Conservation (phyloP, 78 protist species). For the Polysphondylium violaceum region DNA sequence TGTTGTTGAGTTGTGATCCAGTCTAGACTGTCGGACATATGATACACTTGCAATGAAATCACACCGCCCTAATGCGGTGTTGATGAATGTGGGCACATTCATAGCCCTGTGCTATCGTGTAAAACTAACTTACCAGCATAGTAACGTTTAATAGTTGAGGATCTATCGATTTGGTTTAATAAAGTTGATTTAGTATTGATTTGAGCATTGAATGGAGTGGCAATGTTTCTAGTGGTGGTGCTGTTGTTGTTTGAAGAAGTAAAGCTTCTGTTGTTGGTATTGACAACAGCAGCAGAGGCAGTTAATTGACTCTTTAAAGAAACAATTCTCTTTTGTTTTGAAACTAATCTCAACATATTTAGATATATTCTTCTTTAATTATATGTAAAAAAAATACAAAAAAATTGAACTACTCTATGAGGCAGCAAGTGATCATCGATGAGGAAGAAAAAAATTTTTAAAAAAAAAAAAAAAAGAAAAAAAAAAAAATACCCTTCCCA, state of each 20-base stretch:
- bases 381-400: not conserved
- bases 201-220: not conserved
- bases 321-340: not conserved
- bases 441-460: not conserved
- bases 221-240: not conserved
- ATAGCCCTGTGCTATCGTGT: too few species aligned
- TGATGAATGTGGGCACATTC: too few species aligned
- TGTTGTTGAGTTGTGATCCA: too few species aligned
- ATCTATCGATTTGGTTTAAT: not conserved
- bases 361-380: not conserved
- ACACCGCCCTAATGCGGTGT: too few species aligned
- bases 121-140: too few species aligned
- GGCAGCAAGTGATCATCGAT: not conserved
- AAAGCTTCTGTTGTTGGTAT: not conserved
- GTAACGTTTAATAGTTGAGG: not conserved
- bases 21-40: too few species aligned
- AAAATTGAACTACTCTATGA: not conserved
- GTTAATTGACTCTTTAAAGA: slow-evolving; percentile 12
- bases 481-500: not conserved
- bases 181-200: not conserved
- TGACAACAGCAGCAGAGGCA: not conserved
- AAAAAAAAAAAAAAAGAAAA: not conserved
- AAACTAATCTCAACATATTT: slow-evolving; percentile 18
- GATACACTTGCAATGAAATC: too few species aligned
- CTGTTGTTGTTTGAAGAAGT: not conserved